Conservation (phyloP, 164 flowering plant species). For the Liquidambar formosana region DNA sequence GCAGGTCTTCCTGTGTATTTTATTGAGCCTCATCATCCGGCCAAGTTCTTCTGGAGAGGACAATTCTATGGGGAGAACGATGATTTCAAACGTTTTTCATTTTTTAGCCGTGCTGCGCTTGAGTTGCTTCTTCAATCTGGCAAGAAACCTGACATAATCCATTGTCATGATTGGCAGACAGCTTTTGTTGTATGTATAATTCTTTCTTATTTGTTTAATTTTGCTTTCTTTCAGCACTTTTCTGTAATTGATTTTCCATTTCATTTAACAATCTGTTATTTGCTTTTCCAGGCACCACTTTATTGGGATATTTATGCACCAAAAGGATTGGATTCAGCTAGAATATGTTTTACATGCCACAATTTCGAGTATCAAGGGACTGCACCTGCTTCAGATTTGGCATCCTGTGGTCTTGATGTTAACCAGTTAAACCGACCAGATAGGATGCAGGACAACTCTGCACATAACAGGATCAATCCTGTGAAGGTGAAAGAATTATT, state of each 20-base stretch:
- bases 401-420: constrained; percentile 92
- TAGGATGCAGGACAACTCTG: constrained; percentile 89
- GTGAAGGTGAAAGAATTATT: constrained; percentile 59
- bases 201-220: neutral
- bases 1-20: constrained; percentile 96
- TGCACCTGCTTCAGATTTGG: constrained; percentile 81
- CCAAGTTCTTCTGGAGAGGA: constrained; percentile 88
- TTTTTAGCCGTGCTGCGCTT: constrained; percentile 96
- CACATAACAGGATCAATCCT: constrained; percentile 76
- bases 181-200: constrained; percentile 76
- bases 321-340: constrained; percentile 88
- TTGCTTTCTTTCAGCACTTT: neutral
- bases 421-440: constrained; percentile 85
- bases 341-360: constrained; percentile 97
- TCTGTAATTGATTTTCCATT: neutral
- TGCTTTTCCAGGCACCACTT: constrained; percentile 73
- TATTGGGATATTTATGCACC: constrained; percentile 94
- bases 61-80: constrained; percentile 90
- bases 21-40: constrained; percentile 94
- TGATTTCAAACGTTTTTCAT: constrained; percentile 94
- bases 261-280: neutral
- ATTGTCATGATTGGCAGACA: constrained; percentile 99
- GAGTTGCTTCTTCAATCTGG: constrained; percentile 89
- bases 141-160: constrained; percentile 94
- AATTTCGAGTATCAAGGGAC: constrained; percentile 97